Evolutionary conservation across 441 rosid species (phyloP).

Genomic region (Erysimum cheiri): DNA sequence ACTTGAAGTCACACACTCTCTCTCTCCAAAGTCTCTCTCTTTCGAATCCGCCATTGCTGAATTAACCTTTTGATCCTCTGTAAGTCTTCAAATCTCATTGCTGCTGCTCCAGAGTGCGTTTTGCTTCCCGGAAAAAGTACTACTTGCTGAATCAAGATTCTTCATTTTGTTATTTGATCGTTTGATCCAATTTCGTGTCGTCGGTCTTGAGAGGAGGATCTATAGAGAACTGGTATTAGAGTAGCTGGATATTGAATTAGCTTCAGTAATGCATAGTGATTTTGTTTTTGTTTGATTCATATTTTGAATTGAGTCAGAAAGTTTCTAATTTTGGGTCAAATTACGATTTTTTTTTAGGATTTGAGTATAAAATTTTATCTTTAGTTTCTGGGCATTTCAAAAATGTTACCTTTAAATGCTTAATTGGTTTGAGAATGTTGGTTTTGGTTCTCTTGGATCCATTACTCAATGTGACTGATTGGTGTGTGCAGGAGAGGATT

Average conservation of each 20-base stretch:
- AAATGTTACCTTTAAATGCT: neutral
- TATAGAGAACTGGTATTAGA: neutral
- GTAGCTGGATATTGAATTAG: neutral
- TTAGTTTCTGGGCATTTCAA: slow-evolving; percentile 4
- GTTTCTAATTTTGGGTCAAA: slow-evolving; percentile 39
- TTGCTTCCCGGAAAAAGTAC: slow-evolving; percentile 3
- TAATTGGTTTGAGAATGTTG: slow-evolving; percentile 17
- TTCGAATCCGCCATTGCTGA: slow-evolving; percentile 34
- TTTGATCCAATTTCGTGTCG: slow-evolving; percentile 36
- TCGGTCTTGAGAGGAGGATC: slow-evolving; percentile 33
- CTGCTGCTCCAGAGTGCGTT: neutral
- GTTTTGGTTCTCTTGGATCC: slow-evolving; percentile 16
- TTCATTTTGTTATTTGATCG: slow-evolving; percentile 26
- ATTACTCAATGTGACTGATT: slow-evolving; percentile 19
- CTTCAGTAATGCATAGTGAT: slow-evolving; percentile 22
- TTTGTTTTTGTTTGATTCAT: slow-evolving; percentile 16
- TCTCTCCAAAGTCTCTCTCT: slow-evolving; percentile 39
- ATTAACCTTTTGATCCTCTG: slow-evolving; percentile 7
- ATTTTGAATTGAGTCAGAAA: slow-evolving; percentile 38
- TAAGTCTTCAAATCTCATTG: slow-evolving; percentile 28
- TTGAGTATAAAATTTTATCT: neutral
- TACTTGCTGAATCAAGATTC: slow-evolving; percentile 24
- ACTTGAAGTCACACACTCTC: slow-evolving; percentile 31
- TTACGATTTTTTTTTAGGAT: neutral
- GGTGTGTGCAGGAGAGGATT: slow-evolving; percentile 31